Conservation (phyloP, 257 asterid genomes). For the Hygrophila difformis region DNA sequence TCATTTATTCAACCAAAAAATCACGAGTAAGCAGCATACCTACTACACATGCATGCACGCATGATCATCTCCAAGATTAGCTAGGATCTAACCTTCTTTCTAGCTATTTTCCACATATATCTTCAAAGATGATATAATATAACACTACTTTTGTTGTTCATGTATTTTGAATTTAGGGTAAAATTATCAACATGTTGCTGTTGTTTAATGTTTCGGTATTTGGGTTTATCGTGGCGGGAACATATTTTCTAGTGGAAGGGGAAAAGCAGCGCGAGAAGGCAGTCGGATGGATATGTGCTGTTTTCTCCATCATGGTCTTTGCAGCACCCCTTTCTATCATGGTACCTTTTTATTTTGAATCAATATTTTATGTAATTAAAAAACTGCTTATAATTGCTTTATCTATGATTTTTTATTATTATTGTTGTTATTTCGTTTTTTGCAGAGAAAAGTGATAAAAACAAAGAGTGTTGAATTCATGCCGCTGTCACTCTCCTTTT, state of each 20-base stretch:
- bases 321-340: slow-evolving; percentile 80
- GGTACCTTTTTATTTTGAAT: slow-evolving; percentile 23
- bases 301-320: slow-evolving; percentile 56
- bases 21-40: no score
- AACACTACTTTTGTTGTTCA: background rate
- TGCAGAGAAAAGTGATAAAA: slow-evolving; percentile 40
- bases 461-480: slow-evolving; percentile 78
- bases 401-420: background rate
- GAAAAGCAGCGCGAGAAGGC: slow-evolving; percentile 16
- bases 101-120: no score
- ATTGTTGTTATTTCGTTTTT: background rate
- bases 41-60: no score
- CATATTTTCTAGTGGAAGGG: slow-evolving; percentile 20
- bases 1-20: slow-evolving; percentile 49
- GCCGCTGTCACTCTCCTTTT: slow-evolving; percentile 67
- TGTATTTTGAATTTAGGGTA: slow-evolving; percentile 24
- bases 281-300: slow-evolving; percentile 85
- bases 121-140: no score
- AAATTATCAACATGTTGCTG: slow-evolving; percentile 35
- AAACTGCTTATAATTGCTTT: no score
- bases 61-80: no score
- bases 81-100: no score
- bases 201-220: slow-evolving; percentile 28
- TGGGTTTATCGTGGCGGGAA: slow-evolving; percentile 27
- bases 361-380: background rate